Evolutionary conservation across 2,329 filamentous ascomycete species (phyloP).

Genomic region (Arthroderma sp.): DNA sequence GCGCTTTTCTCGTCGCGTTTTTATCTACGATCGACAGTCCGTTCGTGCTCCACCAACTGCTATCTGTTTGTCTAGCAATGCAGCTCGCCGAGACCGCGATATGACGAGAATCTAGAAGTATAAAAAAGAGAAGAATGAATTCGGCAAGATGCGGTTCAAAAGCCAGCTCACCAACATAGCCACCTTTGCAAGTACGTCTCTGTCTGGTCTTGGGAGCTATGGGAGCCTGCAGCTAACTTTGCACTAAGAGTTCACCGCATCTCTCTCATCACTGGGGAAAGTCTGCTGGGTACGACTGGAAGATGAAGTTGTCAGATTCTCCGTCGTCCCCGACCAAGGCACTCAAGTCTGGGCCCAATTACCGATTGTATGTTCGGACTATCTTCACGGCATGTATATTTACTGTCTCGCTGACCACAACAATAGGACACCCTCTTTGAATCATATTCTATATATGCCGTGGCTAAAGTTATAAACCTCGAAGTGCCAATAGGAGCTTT

Average conservation of each 20-base stretch:
- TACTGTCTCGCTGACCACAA: conserved; percentile 13
- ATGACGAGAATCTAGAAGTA: background rate
- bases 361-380: conserved; percentile 20
- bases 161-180: conserved; percentile 38
- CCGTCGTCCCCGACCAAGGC: conserved; percentile 84
- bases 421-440: conserved; percentile 75
- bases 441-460: conserved; percentile 76
- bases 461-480: conserved; percentile 89
- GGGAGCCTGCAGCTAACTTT: conserved; percentile 6
- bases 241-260: conserved; percentile 45
- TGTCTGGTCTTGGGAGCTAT: background rate
- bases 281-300: conserved; percentile 85
- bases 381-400: conserved; percentile 30
- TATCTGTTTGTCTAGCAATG: too few relatives aligned
- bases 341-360: conserved; percentile 92
- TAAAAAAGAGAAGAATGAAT: background rate
- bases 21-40: too few relatives aligned
- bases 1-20: too few relatives aligned
- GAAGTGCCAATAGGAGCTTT: conserved; percentile 82
- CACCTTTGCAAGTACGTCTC: conserved; percentile 38
- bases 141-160: conserved; percentile 37
- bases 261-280: conserved; percentile 56
- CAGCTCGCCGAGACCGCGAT: conserved; percentile 13
- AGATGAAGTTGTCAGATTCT: conserved; percentile 79
- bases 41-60: too few relatives aligned